These are phyloP conservation scores for Angophora floribunda DNA, from an alignment of 345 rosid species.

Conservation along the genomic window DNA sequence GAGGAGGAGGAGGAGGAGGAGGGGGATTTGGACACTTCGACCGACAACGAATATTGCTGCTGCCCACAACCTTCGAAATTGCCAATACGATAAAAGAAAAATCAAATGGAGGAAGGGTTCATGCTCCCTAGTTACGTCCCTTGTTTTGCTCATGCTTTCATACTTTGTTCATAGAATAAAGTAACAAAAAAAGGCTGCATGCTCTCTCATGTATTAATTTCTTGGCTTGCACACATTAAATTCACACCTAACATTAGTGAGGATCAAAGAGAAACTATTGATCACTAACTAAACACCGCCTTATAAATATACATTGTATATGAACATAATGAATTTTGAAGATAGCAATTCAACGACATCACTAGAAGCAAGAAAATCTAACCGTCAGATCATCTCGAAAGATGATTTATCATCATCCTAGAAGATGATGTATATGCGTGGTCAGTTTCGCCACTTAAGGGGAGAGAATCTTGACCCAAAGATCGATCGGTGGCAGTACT, in stretches of 20 bases:
- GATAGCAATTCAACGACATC: not conserved
- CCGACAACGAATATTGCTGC: not conserved
- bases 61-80: not conserved
- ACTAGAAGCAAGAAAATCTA: not conserved
- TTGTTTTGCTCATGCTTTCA: not conserved
- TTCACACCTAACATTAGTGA: not conserved
- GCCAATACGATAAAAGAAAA: not conserved
- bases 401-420: not conserved
- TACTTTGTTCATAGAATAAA: not conserved
- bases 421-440: not conserved
- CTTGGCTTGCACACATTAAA: not conserved
- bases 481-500: not conserved
- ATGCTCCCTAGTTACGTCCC: not conserved
- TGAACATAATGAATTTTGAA: not conserved
- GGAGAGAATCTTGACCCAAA: not conserved
- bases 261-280: not conserved
- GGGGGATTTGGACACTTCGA: not conserved
- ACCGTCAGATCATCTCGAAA: not conserved
- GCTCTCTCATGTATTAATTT: not conserved
- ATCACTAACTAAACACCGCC: not conserved
- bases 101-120: not conserved
- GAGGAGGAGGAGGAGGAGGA: not conserved
- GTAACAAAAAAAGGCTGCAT: not conserved
- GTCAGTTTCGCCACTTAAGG: not conserved
- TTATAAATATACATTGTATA: not conserved